Base-by-base conservation (phyloP, 306 rosid species). In the Oxytropis ochrocephala region DNA sequence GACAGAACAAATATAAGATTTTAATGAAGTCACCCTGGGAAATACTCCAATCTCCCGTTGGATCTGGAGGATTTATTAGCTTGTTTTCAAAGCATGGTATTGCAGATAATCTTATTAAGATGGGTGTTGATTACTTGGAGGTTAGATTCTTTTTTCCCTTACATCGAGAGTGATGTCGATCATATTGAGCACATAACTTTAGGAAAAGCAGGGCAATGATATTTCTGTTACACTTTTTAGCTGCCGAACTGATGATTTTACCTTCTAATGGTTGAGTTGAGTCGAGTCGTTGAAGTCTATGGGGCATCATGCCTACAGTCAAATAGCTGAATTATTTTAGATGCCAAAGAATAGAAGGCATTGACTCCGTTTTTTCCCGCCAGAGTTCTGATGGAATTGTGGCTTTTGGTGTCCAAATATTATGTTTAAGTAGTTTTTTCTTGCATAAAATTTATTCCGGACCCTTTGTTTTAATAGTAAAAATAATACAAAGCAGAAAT, bases 1-100 rank as follows among this genome's bases (percentile, higher is more conserved):
- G 81, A 47, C 80, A 78, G 73, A 82, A 75, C 72, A 88, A 67
- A 75, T 73, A 69, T 68, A 88, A 85, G 59, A 87, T 94, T 74
- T 60, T 94, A 72, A 90, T 94, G 98, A 88, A 90, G 84, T 94
- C 97, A 7, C 95, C 87, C 18, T 88, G 97, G 98, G 95, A 94
- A 81, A 90, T 94, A 46, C 97, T 87, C 68, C 90, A 88, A 72
- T 71, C 89, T 35, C 88, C 97, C 4, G 83, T 86, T 75, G 98
- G 98, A 67, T 85, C 92, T 47, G 98, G 98, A 47, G 98, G 95
- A 61, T 72, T 84, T 72, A 42, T 94, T 33, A 81, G 85, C 85
- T 75, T 87, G 89, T 83, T 90, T 72, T 81, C 96, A 16, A 85
- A 87, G 14, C 77, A 84, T 70, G 62, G 73, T 72, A 53, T 90